Percentiles rank a stretch among this genome's conserved stretches.
Conservation (phyloP, 805 yeast species). For the Ogataea methylovora region DNA sequence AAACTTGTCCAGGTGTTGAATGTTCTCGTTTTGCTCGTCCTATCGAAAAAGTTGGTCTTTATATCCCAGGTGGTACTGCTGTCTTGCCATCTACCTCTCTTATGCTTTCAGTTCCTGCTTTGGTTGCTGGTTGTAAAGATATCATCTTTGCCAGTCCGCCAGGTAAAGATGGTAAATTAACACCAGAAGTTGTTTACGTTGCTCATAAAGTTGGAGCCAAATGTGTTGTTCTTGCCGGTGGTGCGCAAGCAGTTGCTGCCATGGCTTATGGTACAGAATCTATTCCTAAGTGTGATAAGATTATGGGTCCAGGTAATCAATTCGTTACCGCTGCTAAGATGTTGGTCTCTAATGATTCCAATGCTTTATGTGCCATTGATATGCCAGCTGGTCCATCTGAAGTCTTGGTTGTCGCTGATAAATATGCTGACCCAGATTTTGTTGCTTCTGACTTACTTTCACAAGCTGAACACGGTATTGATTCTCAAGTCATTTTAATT, state of each 20-base stretch:
- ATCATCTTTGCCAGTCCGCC: conserved; percentile 95
- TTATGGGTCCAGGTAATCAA: conserved; percentile 98
- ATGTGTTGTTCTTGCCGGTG: conserved; percentile 91
- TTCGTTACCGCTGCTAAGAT: conserved; percentile 99
- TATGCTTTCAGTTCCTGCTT: conserved; percentile 98
- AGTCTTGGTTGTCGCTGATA: conserved; percentile 92
- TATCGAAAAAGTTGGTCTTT: conserved; percentile 88
- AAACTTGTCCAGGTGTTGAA: conserved; percentile 87
- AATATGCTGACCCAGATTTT: conserved; percentile 82
- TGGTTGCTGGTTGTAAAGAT: conserved; percentile 93
- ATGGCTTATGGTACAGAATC: conserved; percentile 97
- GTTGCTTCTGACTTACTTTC: conserved; percentile 95
- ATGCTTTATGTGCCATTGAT: conserved; percentile 92
- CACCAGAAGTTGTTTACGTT: conserved; percentile 96
- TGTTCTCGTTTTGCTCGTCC: conserved; percentile 96
- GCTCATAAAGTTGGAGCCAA: conserved; percentile 94
- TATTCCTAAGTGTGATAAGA: conserved; percentile 91
- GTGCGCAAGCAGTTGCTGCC: conserved; percentile 98
- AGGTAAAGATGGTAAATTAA: conserved; percentile 81
- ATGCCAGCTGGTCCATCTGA: conserved; percentile 99
- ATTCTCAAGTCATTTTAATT: conserved; percentile 90
- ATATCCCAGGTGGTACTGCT: conserved; percentile 99
- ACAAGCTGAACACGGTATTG: conserved; percentile 98
- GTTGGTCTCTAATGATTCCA: conserved; percentile 93
- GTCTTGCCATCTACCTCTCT: conserved; percentile 95